These are phyloP conservation scores for Parasitella parasitica DNA, from an alignment of 371 early-diverging fungal genomes.

Conservation along the genomic window DNA sequence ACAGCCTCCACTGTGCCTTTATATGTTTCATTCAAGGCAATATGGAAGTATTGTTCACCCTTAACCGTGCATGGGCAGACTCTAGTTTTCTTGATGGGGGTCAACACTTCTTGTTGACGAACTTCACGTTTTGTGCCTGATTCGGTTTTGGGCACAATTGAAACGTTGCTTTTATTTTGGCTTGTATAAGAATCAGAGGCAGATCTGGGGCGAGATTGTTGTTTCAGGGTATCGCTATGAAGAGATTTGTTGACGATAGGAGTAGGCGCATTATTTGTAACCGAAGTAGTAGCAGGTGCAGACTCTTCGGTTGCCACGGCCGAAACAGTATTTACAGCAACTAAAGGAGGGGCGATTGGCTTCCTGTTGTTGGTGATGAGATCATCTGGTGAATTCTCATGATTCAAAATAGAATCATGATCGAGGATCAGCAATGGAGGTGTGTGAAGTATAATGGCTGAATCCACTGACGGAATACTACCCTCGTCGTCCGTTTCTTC, in stretches of 20 bases:
- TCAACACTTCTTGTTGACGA: not conserved
- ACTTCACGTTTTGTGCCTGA: not conserved
- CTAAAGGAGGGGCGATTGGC: not conserved
- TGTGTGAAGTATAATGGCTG: conserved; percentile 6
- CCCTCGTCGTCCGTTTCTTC: not conserved
- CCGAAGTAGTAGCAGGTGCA: not conserved
- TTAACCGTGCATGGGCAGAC: conserved; percentile 46
- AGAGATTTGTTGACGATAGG: not conserved
- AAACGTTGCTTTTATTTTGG: not conserved
- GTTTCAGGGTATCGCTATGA: not conserved
- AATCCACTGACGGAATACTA: conserved; percentile 8
- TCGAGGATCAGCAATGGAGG: not conserved
- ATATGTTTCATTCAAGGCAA: conserved; percentile 43
- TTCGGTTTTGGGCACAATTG: not conserved
- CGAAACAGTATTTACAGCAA: not conserved
- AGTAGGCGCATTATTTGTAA: not conserved
- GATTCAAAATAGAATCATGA: not conserved
- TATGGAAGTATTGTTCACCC: conserved; percentile 38
- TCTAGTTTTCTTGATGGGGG: conserved; percentile 12
- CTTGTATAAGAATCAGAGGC: conserved; percentile 13
- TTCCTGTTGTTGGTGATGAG: not conserved
- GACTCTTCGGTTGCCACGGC: not conserved
- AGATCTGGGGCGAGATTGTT: conserved; percentile 19
- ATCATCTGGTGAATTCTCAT: not conserved
- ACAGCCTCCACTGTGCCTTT: conserved; percentile 41